These are phyloP conservation scores for Hamigera avellanea DNA, from an alignment of 495 filamentous ascomycete species.

Conservation along the genomic window DNA sequence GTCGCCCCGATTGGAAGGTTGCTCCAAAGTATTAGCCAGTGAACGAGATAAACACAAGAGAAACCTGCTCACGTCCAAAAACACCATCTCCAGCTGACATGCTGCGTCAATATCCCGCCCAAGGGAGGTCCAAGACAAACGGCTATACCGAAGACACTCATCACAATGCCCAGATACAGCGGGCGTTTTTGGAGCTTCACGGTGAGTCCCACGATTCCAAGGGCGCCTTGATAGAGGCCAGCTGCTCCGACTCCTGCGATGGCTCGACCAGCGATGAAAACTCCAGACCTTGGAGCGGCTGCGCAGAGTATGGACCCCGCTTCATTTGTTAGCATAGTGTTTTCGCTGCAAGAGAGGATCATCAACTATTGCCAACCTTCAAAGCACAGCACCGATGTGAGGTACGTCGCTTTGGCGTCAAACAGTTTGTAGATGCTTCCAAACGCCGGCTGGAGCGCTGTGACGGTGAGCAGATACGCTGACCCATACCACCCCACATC, in stretches of 20 bases:
- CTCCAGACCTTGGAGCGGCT: conserved; percentile 52
- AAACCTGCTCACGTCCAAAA: no score
- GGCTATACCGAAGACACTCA: conserved; percentile 41
- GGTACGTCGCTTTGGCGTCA: conserved; percentile 27
- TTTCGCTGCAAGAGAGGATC: no score
- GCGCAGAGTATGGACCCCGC: conserved; percentile 64
- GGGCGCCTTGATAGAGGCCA: conserved; percentile 41
- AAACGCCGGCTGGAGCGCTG: conserved; percentile 31
- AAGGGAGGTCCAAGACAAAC: no score
- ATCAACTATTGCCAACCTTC: no score
- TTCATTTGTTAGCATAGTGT: no score
- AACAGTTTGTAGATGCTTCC: conserved; percentile 37
- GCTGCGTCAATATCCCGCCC: background rate
- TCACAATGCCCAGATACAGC: conserved; percentile 32
- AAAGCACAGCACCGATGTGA: conserved; percentile 34
- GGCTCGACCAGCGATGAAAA: conserved; percentile 67
- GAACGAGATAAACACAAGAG: no score
- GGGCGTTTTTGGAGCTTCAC: conserved; percentile 43
- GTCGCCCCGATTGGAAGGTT: background rate
- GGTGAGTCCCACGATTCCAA: conserved; percentile 44
- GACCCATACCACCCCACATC: conserved; percentile 44
- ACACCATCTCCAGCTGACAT: background rate
- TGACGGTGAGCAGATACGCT: conserved; percentile 33
- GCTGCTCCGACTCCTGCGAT: conserved; percentile 67
- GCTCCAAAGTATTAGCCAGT: background rate